Conservation (phyloP, 2,329 filamentous ascomycete species). For the Aspergillus neotritici region DNA sequence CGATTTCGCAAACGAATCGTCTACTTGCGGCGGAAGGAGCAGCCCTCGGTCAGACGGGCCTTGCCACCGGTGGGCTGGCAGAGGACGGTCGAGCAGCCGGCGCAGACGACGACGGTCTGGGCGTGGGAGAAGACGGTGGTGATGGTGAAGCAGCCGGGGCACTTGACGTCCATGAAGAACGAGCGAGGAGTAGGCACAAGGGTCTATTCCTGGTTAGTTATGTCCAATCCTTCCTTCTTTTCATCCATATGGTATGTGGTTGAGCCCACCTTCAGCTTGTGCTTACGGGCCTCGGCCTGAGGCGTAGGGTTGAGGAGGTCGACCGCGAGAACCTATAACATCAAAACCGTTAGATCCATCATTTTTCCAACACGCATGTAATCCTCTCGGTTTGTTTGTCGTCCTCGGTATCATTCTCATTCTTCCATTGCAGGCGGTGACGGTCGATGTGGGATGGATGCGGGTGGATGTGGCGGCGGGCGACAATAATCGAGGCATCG, state of each 20-base stretch:
- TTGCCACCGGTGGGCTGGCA: constrained; percentile 99
- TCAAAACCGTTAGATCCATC: constrained; percentile 1
- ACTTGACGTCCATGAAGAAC: constrained; percentile 99
- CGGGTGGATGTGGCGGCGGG: constrained; percentile 11
- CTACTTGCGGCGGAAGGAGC: constrained; percentile 99
- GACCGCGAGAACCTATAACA: constrained; percentile 91
- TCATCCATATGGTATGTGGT: constrained; percentile 1
- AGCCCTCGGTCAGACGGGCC: constrained; percentile 97
- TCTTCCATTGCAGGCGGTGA: constrained; percentile 1
- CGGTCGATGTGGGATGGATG: neutral
- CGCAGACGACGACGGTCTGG: constrained; percentile 99
- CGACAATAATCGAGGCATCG: neutral
- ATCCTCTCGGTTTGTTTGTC: too few species aligned
- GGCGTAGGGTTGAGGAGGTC: constrained; percentile 99
- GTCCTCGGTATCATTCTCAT: constrained; percentile 9
- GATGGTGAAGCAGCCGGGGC: constrained; percentile 99
- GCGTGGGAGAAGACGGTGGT: constrained; percentile 99
- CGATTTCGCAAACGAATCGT: constrained; percentile 23
- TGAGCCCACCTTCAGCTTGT: constrained; percentile 95
- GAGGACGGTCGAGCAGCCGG: constrained; percentile 97
- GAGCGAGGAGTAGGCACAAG: constrained; percentile 95
- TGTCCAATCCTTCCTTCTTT: constrained; percentile 4
- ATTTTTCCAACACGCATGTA: too few species aligned
- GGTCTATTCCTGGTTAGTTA: constrained; percentile 52
- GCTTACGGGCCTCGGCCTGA: constrained; percentile 97